A percentile compares a stretch with the other conserved stretches of the same genome.
These are phyloP conservation scores for Trypanosoma platydactyli DNA, from an alignment of 208 protist species.

Conservation along the genomic window DNA sequence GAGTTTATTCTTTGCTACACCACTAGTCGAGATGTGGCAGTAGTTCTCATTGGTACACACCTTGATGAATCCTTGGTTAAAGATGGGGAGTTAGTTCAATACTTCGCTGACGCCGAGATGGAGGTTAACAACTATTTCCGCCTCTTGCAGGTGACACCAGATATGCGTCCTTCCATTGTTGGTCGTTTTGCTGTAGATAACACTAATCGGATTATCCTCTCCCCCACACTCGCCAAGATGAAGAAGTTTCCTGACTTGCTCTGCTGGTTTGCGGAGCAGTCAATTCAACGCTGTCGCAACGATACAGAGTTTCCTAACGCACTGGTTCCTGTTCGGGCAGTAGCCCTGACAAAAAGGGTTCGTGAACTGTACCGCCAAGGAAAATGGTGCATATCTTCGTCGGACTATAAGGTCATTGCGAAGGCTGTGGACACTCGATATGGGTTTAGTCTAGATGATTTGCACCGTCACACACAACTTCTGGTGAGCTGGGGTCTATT, in stretches of 20 bases:
- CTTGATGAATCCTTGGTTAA: constrained; percentile 16
- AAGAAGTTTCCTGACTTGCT: constrained; percentile 64
- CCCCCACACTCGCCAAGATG: constrained; percentile 43
- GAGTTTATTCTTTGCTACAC: constrained; percentile 75
- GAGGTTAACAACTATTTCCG: constrained; percentile 69
- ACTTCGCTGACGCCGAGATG: constrained; percentile 56
- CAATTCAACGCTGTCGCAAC: constrained; percentile 45
- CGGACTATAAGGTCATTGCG: constrained; percentile 63
- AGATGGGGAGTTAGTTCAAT: constrained; percentile 15
- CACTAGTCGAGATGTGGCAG: constrained; percentile 26
- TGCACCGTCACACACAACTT: constrained; percentile 75
- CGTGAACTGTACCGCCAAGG: constrained; percentile 37
- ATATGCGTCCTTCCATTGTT: constrained; percentile 65
- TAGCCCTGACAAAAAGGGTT: constrained; percentile 34
- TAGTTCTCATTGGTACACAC: constrained; percentile 49
- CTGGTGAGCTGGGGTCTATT: constrained; percentile 61
- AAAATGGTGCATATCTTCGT: constrained; percentile 51
- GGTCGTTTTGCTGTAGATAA: constrained; percentile 77
- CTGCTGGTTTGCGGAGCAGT: constrained; percentile 66
- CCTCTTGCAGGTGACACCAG: constrained; percentile 56
- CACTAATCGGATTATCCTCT: constrained; percentile 43
- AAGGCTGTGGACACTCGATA: constrained; percentile 47
- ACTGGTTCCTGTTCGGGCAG: constrained; percentile 48
- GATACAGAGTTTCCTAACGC: constrained; percentile 76
- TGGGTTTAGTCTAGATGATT: constrained; percentile 32